phyloP scores from a whole-genome alignment of 1,139 yeast species.

The Saccharomyces hybrid region DNA sequence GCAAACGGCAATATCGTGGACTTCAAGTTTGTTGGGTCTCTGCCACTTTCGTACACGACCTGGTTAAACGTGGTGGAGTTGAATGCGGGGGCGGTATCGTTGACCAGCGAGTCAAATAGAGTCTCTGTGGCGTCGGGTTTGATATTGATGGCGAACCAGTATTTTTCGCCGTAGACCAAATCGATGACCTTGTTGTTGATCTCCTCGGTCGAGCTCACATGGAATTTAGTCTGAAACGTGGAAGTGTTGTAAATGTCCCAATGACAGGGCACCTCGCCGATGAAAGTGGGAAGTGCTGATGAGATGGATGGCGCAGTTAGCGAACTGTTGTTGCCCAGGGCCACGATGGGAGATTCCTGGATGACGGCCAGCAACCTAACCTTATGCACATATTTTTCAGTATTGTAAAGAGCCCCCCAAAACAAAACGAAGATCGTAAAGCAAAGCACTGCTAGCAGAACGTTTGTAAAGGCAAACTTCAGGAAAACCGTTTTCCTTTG shows the following conservation, averaged over 20 bases:
- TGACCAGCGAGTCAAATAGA: conserved; percentile 35
- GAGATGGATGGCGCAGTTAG: conserved; percentile 9
- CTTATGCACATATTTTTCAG: conserved; percentile 8
- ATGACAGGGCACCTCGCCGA: conserved; percentile 14
- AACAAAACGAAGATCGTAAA: conserved; percentile 10
- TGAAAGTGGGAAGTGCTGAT: conserved; percentile 11
- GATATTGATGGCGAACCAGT: conserved; percentile 49
- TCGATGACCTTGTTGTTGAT: conserved; percentile 35
- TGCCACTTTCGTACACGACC: conserved; percentile 44
- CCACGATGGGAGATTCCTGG: conserved; percentile 9
- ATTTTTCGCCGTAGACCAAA: conserved; percentile 42
- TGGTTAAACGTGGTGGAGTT: conserved; percentile 27
- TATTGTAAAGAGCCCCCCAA: conserved; percentile 12
- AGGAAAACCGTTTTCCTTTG: conserved; percentile 4
- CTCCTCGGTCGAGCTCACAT: conserved; percentile 33
- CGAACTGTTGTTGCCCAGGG: not conserved
- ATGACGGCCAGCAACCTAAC: conserved; percentile 10
- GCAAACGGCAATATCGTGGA: conserved; percentile 39
- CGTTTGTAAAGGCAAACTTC: conserved; percentile 7
- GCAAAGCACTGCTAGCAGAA: conserved; percentile 6
- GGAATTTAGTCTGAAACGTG: conserved; percentile 22
- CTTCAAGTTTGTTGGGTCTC: conserved; percentile 43
- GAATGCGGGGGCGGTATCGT: conserved; percentile 25
- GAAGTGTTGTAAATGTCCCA: conserved; percentile 29
- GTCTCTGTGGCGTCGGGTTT: conserved; percentile 39